Percentiles rank a stretch among this genome's conserved stretches.
Conservation (phyloP, 2,329 filamentous ascomycete species). For the Pyrenochaeta sp. region DNA sequence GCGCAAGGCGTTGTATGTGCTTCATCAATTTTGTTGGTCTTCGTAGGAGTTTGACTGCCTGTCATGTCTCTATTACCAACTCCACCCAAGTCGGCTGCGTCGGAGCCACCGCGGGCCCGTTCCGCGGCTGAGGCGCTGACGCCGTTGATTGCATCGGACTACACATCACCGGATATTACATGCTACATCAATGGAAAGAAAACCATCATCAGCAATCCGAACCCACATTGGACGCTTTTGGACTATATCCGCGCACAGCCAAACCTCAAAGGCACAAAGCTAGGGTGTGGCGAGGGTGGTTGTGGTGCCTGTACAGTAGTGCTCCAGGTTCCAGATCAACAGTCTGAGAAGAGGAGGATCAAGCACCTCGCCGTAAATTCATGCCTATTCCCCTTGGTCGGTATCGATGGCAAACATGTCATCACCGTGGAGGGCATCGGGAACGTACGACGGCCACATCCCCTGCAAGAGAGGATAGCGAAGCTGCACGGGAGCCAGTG, state of each 20-base stretch:
- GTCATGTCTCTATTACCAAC: conserved; percentile 40
- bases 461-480: conserved; percentile 87
- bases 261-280: conserved; percentile 93
- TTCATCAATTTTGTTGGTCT: background rate
- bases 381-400: conserved; percentile 87
- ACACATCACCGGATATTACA: conserved; percentile 74
- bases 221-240: conserved; percentile 88
- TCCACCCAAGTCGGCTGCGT: conserved; percentile 40
- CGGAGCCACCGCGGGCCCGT: conserved; percentile 32
- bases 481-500: conserved; percentile 91
- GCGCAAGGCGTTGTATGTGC: background rate
- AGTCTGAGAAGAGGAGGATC: conserved; percentile 80
- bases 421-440: conserved; percentile 97
- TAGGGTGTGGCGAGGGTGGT: conserved; percentile 94
- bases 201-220: conserved; percentile 81
- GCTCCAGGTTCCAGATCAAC: conserved; percentile 60
- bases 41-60: conserved; percentile 1
- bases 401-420: conserved; percentile 95
- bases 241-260: conserved; percentile 84
- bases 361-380: conserved; percentile 97
- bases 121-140: conserved; percentile 58
- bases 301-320: conserved; percentile 94
- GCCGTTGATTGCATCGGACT: conserved; percentile 76
- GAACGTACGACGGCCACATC: conserved; percentile 82
- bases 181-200: conserved; percentile 94